phyloP scores from a whole-genome alignment of 768 basidiomycete genomes.

The Mycena albidolilacea region DNA sequence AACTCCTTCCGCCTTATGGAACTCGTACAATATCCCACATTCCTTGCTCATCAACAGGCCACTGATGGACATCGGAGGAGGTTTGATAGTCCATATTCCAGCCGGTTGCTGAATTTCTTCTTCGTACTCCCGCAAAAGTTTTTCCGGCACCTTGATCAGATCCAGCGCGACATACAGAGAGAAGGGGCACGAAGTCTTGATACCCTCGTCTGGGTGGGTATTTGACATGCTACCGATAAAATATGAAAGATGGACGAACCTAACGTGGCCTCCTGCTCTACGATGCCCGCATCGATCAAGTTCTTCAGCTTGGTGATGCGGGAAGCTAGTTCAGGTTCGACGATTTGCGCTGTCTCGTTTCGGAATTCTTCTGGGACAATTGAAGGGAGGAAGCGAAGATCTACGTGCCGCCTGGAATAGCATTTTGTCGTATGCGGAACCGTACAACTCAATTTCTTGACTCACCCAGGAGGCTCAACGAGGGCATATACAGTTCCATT shows the following conservation, averaged over 20 bases:
- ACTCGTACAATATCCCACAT: slow-evolving; percentile 82
- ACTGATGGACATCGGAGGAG: slow-evolving; percentile 71
- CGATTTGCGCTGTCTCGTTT: slow-evolving; percentile 72
- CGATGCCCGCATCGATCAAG: slow-evolving; percentile 75
- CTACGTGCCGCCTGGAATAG: slow-evolving; percentile 64
- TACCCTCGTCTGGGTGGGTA: slow-evolving; percentile 57
- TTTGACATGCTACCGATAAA: background rate
- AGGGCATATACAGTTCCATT: slow-evolving; percentile 87
- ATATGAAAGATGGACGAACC: slow-evolving; percentile 40
- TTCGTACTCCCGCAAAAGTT: slow-evolving; percentile 79
- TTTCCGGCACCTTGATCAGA: slow-evolving; percentile 65
- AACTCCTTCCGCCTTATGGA: slow-evolving; percentile 77
- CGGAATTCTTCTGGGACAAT: slow-evolving; percentile 70
- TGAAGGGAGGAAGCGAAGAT: slow-evolving; percentile 76
- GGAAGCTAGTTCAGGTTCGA: slow-evolving; percentile 72
- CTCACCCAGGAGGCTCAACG: slow-evolving; percentile 75
- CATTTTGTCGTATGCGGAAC: background rate
- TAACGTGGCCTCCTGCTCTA: slow-evolving; percentile 66
- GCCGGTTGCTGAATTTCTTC: slow-evolving; percentile 82
- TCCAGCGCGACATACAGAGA: slow-evolving; percentile 75
- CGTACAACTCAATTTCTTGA: background rate
- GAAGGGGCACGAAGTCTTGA: slow-evolving; percentile 74
- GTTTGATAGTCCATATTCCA: slow-evolving; percentile 71
- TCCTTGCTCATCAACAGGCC: slow-evolving; percentile 83
- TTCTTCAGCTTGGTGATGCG: slow-evolving; percentile 72